phyloP scores from a whole-genome alignment of 306 rosid species.

The Rubus parviflorus region DNA sequence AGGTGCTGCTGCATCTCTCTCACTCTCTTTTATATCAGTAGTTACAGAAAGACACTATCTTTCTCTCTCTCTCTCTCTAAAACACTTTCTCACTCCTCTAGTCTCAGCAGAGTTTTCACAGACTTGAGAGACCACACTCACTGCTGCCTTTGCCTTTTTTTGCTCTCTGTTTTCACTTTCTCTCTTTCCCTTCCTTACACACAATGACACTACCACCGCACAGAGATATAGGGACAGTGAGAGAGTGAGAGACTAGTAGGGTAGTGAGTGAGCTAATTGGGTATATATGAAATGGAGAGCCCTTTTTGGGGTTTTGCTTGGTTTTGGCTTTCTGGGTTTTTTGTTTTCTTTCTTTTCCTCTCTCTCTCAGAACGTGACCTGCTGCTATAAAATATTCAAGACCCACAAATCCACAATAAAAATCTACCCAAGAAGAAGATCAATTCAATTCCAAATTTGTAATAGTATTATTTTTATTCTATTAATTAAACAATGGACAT shows the following conservation, averaged over 20 bases:
- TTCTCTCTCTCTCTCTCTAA: constrained; percentile 13
- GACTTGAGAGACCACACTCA: constrained; percentile 31
- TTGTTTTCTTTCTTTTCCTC: constrained; percentile 25
- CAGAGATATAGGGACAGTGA: constrained; percentile 25
- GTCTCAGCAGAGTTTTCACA: constrained; percentile 27
- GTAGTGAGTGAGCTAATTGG: neutral
- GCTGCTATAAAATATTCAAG: neutral
- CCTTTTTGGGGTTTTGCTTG: constrained; percentile 24
- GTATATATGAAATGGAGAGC: constrained; percentile 18
- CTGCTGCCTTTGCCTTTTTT: constrained; percentile 17
- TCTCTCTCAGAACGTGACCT: constrained; percentile 59
- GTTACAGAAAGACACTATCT: constrained; percentile 9
- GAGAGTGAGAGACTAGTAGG: constrained; percentile 9
- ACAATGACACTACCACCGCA: constrained; percentile 42
- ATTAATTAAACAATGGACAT: neutral
- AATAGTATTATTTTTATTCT: neutral
- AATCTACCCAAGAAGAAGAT: neutral
- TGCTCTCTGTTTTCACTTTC: constrained; percentile 27
- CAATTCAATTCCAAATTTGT: neutral
- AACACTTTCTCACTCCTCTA: constrained; percentile 29
- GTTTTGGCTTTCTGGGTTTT: constrained; percentile 31
- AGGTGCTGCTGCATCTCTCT: constrained; percentile 96
- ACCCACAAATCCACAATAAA: neutral
- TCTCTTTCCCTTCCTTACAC: constrained; percentile 21
- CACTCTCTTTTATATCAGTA: constrained; percentile 21